phyloP scores from a whole-genome alignment of 768 basidiomycete species.

The Galerina sulciceps region DNA sequence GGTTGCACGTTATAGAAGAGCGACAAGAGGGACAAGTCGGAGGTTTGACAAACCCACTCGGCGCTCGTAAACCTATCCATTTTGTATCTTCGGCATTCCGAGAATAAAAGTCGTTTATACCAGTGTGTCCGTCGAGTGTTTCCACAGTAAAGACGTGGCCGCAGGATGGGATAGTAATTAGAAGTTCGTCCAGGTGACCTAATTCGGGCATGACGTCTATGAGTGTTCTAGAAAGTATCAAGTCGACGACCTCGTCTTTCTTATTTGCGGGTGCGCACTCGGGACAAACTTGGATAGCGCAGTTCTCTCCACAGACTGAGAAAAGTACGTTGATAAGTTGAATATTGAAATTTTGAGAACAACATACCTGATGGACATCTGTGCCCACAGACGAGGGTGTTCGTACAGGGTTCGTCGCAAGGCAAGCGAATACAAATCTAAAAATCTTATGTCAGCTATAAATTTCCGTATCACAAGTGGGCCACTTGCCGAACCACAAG shows the following conservation, averaged over 20 bases:
- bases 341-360: background rate
- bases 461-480: background rate
- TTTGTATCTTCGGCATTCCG: slow-evolving; percentile 33
- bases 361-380: slow-evolving; percentile 65
- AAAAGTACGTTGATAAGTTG: background rate
- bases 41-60: slow-evolving; percentile 39
- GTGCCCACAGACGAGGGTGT: slow-evolving; percentile 61
- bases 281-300: slow-evolving; percentile 56
- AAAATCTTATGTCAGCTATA: background rate
- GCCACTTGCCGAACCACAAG: slow-evolving; percentile 68
- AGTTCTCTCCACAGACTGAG: slow-evolving; percentile 72
- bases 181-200: slow-evolving; percentile 46
- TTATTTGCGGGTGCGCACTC: slow-evolving; percentile 45
- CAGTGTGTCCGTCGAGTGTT: slow-evolving; percentile 65
- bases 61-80: slow-evolving; percentile 50
- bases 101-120: slow-evolving; percentile 54
- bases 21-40: slow-evolving; percentile 71
- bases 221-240: slow-evolving; percentile 57
- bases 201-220: slow-evolving; percentile 47
- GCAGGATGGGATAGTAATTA: slow-evolving; percentile 67
- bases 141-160: slow-evolving; percentile 72
- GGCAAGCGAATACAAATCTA: slow-evolving; percentile 70
- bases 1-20: slow-evolving; percentile 53
- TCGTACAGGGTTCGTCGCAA: slow-evolving; percentile 59
- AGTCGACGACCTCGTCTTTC: slow-evolving; percentile 54